Evolutionary conservation across 495 filamentous ascomycete species (phyloP).

Genomic region (Durotheca rogersii): DNA sequence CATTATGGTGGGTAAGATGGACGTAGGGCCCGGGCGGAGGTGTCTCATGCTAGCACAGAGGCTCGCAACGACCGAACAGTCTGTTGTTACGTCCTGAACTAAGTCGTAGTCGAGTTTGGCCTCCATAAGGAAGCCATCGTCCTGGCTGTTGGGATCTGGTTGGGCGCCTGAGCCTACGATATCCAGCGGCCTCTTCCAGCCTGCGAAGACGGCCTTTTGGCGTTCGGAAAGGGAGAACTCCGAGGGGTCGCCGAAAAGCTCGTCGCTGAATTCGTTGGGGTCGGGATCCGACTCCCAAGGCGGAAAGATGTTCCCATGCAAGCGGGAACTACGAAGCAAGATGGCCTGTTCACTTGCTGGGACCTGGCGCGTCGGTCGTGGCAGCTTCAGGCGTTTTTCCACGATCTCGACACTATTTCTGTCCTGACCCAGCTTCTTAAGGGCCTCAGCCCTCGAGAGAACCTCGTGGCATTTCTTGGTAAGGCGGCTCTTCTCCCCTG

Average conservation of each 20-base stretch:
- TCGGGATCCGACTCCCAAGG: slow-evolving; percentile 70
- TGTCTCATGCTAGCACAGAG: slow-evolving; percentile 72
- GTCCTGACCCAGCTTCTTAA: slow-evolving; percentile 54
- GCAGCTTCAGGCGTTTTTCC: slow-evolving; percentile 40
- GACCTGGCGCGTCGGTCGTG: slow-evolving; percentile 62
- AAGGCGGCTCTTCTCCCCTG: slow-evolving; percentile 59
- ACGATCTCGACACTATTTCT: slow-evolving; percentile 13
- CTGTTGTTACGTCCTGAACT: slow-evolving; percentile 89
- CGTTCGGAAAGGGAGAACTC: slow-evolving; percentile 63
- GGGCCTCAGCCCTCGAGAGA: slow-evolving; percentile 66
- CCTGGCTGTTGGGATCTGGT: slow-evolving; percentile 13
- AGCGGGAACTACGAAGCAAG: slow-evolving; percentile 69
- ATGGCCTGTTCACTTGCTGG: slow-evolving; percentile 76
- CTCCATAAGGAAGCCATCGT: slow-evolving; percentile 55
- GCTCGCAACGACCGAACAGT: slow-evolving; percentile 96
- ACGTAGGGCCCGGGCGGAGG: slow-evolving; percentile 37
- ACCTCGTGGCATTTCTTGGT: slow-evolving; percentile 66
- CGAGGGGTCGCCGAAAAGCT: slow-evolving; percentile 26
- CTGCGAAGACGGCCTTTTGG: slow-evolving; percentile 70
- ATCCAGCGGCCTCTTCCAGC: slow-evolving; percentile 77
- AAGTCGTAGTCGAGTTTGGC: slow-evolving; percentile 64
- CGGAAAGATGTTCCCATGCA: slow-evolving; percentile 79
- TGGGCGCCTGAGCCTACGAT: slow-evolving; percentile 31
- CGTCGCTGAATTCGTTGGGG: slow-evolving; percentile 23
- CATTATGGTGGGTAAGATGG: slow-evolving; percentile 62